Conservation (phyloP, 257 asterid genomes). For the Primulina tabacum region DNA sequence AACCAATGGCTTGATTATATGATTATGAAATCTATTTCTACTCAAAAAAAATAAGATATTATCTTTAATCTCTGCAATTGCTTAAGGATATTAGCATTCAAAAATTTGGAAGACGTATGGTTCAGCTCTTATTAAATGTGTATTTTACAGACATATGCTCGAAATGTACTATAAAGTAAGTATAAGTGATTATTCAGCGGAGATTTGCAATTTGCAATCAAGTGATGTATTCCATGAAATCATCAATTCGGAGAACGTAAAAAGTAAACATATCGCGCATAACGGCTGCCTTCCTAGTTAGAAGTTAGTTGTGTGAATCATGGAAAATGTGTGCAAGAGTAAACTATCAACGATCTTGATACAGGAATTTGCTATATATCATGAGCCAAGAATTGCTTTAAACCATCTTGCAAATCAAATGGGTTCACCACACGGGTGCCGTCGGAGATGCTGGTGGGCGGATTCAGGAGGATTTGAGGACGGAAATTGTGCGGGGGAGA, state of each 20-base stretch:
- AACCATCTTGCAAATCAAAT: constrained; percentile 24
- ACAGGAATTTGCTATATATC: constrained; percentile 24
- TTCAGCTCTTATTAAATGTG: background rate
- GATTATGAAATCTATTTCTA: no score
- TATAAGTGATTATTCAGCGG: no score
- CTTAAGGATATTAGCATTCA: background rate
- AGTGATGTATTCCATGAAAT: background rate
- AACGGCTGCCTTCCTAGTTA: constrained; percentile 26
- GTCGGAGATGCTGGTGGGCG: constrained; percentile 66
- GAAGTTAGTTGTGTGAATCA: constrained; percentile 32
- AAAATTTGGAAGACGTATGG: background rate
- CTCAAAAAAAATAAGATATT: no score
- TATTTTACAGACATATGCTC: no score
- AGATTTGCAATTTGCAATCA: no score
- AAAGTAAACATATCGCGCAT: background rate
- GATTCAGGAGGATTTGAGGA: constrained; percentile 38
- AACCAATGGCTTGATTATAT: no score
- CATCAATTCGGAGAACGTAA: background rate
- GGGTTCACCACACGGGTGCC: constrained; percentile 82
- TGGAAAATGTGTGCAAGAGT: constrained; percentile 35
- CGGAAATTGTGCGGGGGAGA: constrained; percentile 68
- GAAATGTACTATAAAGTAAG: no score
- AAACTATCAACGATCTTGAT: constrained; percentile 20
- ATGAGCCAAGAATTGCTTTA: constrained; percentile 19
- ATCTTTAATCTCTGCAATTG: background rate